Percentiles rank a stretch among this genome's conserved stretches.
These are phyloP conservation scores for Novakomyces olei DNA, from an alignment of 805 yeast genomes.

Conservation along the genomic window DNA sequence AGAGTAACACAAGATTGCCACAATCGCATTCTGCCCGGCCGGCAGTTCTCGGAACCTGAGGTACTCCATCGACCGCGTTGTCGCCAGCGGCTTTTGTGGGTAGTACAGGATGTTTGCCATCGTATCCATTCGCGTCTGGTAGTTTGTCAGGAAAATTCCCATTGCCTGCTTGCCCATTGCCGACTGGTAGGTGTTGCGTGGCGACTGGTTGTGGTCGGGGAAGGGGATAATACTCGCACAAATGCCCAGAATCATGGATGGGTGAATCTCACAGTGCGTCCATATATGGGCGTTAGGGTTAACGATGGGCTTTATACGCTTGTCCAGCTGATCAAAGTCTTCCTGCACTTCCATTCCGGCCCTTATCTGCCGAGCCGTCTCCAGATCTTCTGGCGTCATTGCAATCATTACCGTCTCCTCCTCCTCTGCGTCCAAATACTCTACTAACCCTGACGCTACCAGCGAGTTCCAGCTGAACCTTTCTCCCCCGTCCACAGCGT, in stretches of 20 bases:
- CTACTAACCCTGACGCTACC: slow-evolving; percentile 70
- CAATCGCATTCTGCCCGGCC: slow-evolving; percentile 97
- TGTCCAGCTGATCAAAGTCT: slow-evolving; percentile 43
- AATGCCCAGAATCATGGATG: slow-evolving; percentile 94
- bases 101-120: slow-evolving; percentile 96
- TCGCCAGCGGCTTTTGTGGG: slow-evolving; percentile 95
- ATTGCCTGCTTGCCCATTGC: slow-evolving; percentile 99
- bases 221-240: slow-evolving; percentile 97
- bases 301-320: slow-evolving; percentile 55
- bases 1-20: slow-evolving; percentile 92
- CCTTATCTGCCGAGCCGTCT: slow-evolving; percentile 28
- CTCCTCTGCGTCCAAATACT: slow-evolving; percentile 95
- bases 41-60: slow-evolving; percentile 93
- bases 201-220: slow-evolving; percentile 99
- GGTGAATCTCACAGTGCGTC: slow-evolving; percentile 98
- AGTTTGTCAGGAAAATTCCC: slow-evolving; percentile 95
- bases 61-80: slow-evolving; percentile 94
- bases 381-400: slow-evolving; percentile 94
- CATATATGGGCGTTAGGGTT: slow-evolving; percentile 54
- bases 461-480: slow-evolving; percentile 67
- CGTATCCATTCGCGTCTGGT: slow-evolving; percentile 94
- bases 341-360: slow-evolving; percentile 20
- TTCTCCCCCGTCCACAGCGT: slow-evolving; percentile 26
- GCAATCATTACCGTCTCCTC: slow-evolving; percentile 97
- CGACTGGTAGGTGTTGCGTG: slow-evolving; percentile 96